Percentiles rank a stretch among this genome's conserved stretches.
Evolutionary conservation across 169 alveolate genomes (phyloP).

Genomic region (Neospora caninum): DNA sequence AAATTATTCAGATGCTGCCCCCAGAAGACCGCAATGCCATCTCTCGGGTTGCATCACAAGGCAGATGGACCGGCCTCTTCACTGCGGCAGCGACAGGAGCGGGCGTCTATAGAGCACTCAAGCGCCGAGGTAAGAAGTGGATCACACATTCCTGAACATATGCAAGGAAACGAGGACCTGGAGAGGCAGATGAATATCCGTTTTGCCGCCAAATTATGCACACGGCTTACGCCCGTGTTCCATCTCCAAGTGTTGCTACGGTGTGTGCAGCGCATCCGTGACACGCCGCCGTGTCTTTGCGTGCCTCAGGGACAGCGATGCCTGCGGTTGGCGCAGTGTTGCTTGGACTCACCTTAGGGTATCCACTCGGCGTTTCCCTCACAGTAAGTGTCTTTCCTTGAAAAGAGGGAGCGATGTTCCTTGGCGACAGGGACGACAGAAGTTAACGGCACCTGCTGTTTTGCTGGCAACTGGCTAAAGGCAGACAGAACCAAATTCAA

Average conservation of each 20-base stretch:
- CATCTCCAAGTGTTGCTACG: not conserved
- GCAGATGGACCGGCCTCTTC: constrained; percentile 8
- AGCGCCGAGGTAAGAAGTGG: constrained; percentile 17
- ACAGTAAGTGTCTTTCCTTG: not conserved
- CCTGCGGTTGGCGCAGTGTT: not conserved
- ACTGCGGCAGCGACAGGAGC: constrained; percentile 33
- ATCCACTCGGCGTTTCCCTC: constrained; percentile 17
- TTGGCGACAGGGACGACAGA: not conserved
- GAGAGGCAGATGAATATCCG: too few relatives aligned
- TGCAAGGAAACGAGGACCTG: too few relatives aligned
- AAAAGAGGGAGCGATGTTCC: not conserved
- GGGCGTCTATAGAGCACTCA: constrained; percentile 21
- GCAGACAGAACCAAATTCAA: too few relatives aligned
- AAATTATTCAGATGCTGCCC: constrained; percentile 1
- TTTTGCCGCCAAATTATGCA: too few relatives aligned
- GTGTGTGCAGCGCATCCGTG: not conserved
- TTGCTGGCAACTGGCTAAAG: not conserved
- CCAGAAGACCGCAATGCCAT: not conserved
- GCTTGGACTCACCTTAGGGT: constrained; percentile 7
- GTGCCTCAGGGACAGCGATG: constrained; percentile 6
- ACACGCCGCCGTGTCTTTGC: not conserved
- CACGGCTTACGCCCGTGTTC: not conserved
- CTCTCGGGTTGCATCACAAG: not conserved
- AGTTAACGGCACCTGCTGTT: not conserved
- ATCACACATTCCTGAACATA: not conserved